Conservation (phyloP, 371 early-diverging fungal genomes). For the Lichtheimia ornata region DNA sequence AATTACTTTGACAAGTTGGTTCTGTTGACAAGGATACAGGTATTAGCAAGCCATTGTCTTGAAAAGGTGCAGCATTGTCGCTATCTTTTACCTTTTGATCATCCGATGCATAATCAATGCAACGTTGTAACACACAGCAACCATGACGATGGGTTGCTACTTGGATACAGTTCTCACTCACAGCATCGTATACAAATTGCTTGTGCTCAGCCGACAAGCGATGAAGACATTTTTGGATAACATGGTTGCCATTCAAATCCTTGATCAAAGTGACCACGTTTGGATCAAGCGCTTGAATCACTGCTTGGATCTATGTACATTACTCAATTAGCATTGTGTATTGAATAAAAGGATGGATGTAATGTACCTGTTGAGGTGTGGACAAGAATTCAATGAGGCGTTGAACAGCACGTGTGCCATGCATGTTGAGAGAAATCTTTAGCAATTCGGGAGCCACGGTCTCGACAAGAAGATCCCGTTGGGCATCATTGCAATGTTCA, state of each 20-base stretch:
- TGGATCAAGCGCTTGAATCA: constrained; percentile 72
- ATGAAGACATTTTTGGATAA: constrained; percentile 95
- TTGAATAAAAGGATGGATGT: not conserved
- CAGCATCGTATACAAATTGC: constrained; percentile 89
- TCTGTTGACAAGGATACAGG: not conserved
- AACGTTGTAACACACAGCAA: constrained; percentile 96
- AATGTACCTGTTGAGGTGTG: constrained; percentile 57
- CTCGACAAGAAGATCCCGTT: constrained; percentile 72
- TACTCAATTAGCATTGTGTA: not conserved
- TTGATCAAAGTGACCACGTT: constrained; percentile 87
- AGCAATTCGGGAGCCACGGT: constrained; percentile 74
- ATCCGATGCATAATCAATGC: constrained; percentile 84
- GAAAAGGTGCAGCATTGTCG: too few relatives aligned
- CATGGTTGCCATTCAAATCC: constrained; percentile 98
- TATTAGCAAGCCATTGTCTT: not conserved
- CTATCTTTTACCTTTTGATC: constrained; percentile 54
- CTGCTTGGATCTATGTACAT: constrained; percentile 59
- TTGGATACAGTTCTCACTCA: constrained; percentile 79
- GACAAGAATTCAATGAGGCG: constrained; percentile 87
- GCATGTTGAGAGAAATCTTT: constrained; percentile 87
- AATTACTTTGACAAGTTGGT: constrained; percentile 76
- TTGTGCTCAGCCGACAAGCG: constrained; percentile 69
- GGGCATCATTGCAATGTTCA: constrained; percentile 75
- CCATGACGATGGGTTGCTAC: constrained; percentile 96
- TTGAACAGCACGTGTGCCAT: constrained; percentile 96